Evolutionary conservation across 495 filamentous ascomycete species (phyloP).

Genomic region (Glonium stellatum): DNA sequence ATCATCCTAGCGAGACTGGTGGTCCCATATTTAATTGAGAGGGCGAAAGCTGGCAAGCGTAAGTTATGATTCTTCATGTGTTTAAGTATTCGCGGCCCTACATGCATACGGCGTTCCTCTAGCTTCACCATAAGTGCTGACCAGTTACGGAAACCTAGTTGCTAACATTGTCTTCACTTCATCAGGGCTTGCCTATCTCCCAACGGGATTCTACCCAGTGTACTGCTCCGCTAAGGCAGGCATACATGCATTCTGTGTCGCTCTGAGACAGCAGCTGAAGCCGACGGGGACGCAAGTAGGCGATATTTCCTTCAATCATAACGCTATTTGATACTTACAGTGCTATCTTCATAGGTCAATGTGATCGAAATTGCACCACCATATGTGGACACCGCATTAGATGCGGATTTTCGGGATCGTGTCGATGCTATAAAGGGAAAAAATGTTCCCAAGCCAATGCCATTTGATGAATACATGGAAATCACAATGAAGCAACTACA

Average conservation of each 20-base stretch:
- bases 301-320: not conserved
- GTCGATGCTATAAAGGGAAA: conserved; percentile 17
- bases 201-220: conserved; percentile 33
- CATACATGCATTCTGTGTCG: conserved; percentile 30
- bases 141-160: conserved; percentile 3
- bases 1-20: conserved; percentile 30
- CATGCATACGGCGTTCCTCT: no score
- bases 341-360: conserved; percentile 18
- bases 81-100: no score
- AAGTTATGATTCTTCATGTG: no score
- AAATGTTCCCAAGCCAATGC: not conserved
- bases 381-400: conserved; percentile 38
- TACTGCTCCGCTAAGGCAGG: conserved; percentile 38
- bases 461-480: no score
- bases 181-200: conserved; percentile 35
- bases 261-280: conserved; percentile 31
- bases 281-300: conserved; percentile 1
- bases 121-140: no score
- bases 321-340: no score
- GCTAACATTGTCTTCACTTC: conserved; percentile 33
- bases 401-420: conserved; percentile 24
- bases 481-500: no score
- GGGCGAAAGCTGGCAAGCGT: not conserved
- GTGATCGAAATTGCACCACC: conserved; percentile 37
- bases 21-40: conserved; percentile 33